A percentile compares a stretch with the other conserved stretches of the same genome.
Evolutionary conservation across 768 basidiomycete genomes (phyloP).

Genomic region (Lyophyllum atratum): DNA sequence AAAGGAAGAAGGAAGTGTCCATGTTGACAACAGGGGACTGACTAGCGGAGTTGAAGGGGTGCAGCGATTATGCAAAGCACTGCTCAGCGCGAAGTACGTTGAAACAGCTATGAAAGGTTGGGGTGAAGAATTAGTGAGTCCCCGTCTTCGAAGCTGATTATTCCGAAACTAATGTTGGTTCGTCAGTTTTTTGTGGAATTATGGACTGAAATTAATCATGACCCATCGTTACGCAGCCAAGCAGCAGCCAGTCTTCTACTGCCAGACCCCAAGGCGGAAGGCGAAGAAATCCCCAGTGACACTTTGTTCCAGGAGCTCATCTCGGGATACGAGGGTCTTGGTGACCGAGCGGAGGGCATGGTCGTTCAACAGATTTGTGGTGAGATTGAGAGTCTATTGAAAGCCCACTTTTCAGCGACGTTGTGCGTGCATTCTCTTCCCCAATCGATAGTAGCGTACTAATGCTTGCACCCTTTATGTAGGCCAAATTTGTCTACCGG

Average conservation of each 20-base stretch:
- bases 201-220: conserved; percentile 75
- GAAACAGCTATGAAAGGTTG: conserved; percentile 70
- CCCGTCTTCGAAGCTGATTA: not conserved
- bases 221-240: conserved; percentile 56
- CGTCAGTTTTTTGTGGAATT: conserved; percentile 89
- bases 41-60: conserved; percentile 86
- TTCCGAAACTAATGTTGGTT: not conserved
- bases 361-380: conserved; percentile 78
- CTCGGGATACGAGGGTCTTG: conserved; percentile 60
- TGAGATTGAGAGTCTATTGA: conserved; percentile 80
- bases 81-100: conserved; percentile 79
- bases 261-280: conserved; percentile 41
- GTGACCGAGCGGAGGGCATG: conserved; percentile 82
- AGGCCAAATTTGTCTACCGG: conserved; percentile 22
- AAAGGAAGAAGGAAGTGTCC: conserved; percentile 39
- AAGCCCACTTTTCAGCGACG: conserved; percentile 64
- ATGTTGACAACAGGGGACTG: conserved; percentile 60
- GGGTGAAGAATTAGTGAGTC: conserved; percentile 86
- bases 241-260: conserved; percentile 51
- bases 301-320: conserved; percentile 83
- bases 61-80: conserved; percentile 82
- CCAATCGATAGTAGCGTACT: not conserved
- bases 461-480: not conserved
- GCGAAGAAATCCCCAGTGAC: conserved; percentile 44
- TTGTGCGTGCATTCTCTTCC: conserved; percentile 32